phyloP scores from a whole-genome alignment of 257 asterid species.

The Misopates orontium region DNA sequence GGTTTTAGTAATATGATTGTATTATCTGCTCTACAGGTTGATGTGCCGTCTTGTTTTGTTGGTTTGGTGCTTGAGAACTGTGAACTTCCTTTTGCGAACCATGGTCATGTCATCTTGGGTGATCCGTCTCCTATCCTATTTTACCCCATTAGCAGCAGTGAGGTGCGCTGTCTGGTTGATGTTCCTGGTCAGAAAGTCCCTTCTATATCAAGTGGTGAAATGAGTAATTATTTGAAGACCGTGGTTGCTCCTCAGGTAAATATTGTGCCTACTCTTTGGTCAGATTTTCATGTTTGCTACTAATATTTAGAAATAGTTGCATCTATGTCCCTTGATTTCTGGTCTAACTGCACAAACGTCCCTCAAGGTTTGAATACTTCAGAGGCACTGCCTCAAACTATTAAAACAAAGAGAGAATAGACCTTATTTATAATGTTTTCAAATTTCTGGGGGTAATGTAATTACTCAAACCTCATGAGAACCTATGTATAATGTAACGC shows the following conservation, averaged over 20 bases:
- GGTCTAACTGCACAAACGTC: too few relatives aligned
- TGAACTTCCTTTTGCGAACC: constrained; percentile 40
- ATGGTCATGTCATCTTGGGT: constrained; percentile 49
- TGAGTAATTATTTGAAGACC: constrained; percentile 46
- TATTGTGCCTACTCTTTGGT: not conserved
- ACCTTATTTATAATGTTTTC: too few relatives aligned
- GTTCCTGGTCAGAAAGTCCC: constrained; percentile 58
- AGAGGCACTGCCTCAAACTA: too few relatives aligned
- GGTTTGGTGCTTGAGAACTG: constrained; percentile 50
- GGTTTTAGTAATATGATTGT: not conserved
- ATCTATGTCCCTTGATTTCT: too few relatives aligned
- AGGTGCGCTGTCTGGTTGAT: constrained; percentile 52
- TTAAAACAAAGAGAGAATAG: too few relatives aligned
- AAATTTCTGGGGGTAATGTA: too few relatives aligned
- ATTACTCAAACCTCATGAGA: too few relatives aligned
- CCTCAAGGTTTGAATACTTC: too few relatives aligned
- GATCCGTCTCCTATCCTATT: constrained; percentile 55
- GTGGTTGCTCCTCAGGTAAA: constrained; percentile 50
- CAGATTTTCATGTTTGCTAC: too few relatives aligned
- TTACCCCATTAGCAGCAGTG: constrained; percentile 49
- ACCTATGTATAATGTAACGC: too few relatives aligned
- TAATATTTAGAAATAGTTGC: too few relatives aligned
- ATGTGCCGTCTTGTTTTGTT: constrained; percentile 48
- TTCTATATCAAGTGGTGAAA: constrained; percentile 45
- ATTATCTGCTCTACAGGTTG: constrained; percentile 37